phyloP scores from a whole-genome alignment of 2,329 filamentous ascomycete species.

The Scopulariopsis brevicaulis region DNA sequence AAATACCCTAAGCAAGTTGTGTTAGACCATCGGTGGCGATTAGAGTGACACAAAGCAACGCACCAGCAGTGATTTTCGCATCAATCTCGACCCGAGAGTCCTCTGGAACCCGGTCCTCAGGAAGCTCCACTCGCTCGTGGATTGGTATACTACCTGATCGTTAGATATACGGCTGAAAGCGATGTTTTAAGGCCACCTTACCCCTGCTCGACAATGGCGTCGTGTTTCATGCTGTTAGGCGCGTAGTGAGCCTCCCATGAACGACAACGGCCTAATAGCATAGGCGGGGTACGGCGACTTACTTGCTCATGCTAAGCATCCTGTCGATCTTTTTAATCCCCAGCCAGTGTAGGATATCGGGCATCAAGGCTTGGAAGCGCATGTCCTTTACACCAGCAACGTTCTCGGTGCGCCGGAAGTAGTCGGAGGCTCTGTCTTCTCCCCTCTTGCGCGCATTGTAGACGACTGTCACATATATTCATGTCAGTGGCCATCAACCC shows the following conservation, averaged over 20 bases:
- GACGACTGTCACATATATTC: slow-evolving; percentile 30
- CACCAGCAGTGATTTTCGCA: slow-evolving; percentile 92
- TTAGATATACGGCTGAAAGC: slow-evolving; percentile 11
- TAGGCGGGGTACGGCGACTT: slow-evolving; percentile 21
- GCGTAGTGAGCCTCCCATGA: background rate
- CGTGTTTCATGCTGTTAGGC: slow-evolving; percentile 67
- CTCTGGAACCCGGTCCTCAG: slow-evolving; percentile 84
- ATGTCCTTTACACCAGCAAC: slow-evolving; percentile 95
- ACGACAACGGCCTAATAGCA: background rate
- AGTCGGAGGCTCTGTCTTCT: slow-evolving; percentile 73
- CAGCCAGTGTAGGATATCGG: slow-evolving; percentile 94
- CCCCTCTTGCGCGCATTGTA: slow-evolving; percentile 77
- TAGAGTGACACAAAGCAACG: slow-evolving; percentile 17
- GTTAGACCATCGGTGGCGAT: slow-evolving; percentile 1
- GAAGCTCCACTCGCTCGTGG: slow-evolving; percentile 80
- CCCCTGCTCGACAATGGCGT: slow-evolving; percentile 78
- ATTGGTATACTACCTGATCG: slow-evolving; percentile 58
- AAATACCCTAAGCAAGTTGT: slow-evolving; percentile 48
- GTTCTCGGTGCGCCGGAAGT: slow-evolving; percentile 96
- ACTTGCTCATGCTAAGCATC: slow-evolving; percentile 98
- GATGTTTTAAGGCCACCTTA: slow-evolving; percentile 20
- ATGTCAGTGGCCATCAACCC: background rate
- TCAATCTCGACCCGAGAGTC: slow-evolving; percentile 98
- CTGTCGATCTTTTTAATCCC: slow-evolving; percentile 97
- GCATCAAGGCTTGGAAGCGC: slow-evolving; percentile 97